Evolutionary conservation across 495 filamentous ascomycete species (phyloP).

Genomic region (Penicillium fimorum): DNA sequence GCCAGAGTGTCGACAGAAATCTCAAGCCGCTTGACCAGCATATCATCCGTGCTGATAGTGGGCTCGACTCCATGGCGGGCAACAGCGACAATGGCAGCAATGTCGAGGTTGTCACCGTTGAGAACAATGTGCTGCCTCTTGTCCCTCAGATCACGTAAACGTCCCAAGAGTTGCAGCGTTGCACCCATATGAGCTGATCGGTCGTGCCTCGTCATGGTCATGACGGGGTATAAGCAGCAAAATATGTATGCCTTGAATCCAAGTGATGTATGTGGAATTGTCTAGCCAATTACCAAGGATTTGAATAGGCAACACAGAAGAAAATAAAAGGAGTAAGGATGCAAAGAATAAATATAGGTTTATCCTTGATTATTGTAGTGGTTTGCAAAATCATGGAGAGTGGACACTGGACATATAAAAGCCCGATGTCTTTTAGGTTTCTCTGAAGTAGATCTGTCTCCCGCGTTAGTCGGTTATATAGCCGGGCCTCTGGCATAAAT

Average conservation of each 20-base stretch:
- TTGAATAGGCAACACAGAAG: background rate
- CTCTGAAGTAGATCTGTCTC: too few species aligned
- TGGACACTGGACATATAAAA: too few species aligned
- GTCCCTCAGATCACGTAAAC: slow-evolving; percentile 5
- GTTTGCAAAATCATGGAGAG: too few species aligned
- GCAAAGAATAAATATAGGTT: background rate
- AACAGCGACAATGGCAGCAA: slow-evolving; percentile 18
- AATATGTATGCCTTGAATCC: background rate
- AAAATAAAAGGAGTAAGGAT: background rate
- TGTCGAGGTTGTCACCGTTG: slow-evolving; percentile 19
- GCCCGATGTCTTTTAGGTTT: too few species aligned
- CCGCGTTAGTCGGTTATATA: too few species aligned
- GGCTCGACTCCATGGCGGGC: slow-evolving; percentile 17
- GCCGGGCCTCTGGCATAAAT: too few species aligned
- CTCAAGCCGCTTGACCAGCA: slow-evolving; percentile 12
- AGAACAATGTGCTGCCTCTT: slow-evolving; percentile 13
- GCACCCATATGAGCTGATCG: slow-evolving; percentile 5
- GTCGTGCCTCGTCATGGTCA: background rate
- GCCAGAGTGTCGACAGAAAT: slow-evolving; percentile 14
- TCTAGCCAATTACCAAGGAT: background rate
- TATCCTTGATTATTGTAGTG: too few species aligned
- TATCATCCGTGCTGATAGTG: slow-evolving; percentile 12
- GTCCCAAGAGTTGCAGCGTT: slow-evolving; percentile 4
- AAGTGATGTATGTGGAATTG: background rate
- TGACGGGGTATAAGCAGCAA: background rate